Evolutionary conservation across 108 stramenopile species (phyloP), one percentile per base, ranked within the genome.

Genomic region (Cyclostephanos invisitatus): DNA sequence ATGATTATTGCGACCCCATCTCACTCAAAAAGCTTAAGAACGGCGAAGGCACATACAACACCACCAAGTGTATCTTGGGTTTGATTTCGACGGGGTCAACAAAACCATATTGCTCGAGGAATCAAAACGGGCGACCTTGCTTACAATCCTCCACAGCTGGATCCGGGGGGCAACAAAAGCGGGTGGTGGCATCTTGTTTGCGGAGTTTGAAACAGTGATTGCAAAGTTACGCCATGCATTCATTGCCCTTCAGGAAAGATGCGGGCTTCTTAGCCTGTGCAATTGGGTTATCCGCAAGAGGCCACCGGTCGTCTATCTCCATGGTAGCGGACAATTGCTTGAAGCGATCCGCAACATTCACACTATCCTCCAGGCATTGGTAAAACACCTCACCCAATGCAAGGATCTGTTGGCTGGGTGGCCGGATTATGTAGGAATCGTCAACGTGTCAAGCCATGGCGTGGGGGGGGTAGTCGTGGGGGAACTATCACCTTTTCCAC

Each of bases 41-140:
- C 40, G 63, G 35, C 10, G 63, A 64, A 1, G 28, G 32, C 24
- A 38, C 1, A 6, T 64, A 10, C 15, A 6, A 21, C 18, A 22
- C 28, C 7, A 38, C 21, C 11, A 64, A 64, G 40, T 17, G 17
- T 7, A 3, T 57, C 27, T 57, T 20, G 56, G 56, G 3, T 57
- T 57, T 12, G 27, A 28, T 0, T 57, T 57, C 12, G 8, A 57
- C 8, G 56, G 56, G 11, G 27, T 28, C 27, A 28, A 29, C 1
- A 57, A 57, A 29, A 57, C 56, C 5, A 25, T 57, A 11, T 57
- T 28, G 56, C 56, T 57, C 3, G 56, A 57, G 15, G 56, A 57
- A 28, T 2, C 15, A 27, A 57, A 57, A 28, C 2, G 56, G 15
- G 24, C 28, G 27, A 22, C 27, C 10, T 12, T 57, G 5, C 56